These are phyloP conservation scores for Plasmodiophora brassicae DNA, from an alignment of 208 protist genomes.

Conservation along the genomic window DNA sequence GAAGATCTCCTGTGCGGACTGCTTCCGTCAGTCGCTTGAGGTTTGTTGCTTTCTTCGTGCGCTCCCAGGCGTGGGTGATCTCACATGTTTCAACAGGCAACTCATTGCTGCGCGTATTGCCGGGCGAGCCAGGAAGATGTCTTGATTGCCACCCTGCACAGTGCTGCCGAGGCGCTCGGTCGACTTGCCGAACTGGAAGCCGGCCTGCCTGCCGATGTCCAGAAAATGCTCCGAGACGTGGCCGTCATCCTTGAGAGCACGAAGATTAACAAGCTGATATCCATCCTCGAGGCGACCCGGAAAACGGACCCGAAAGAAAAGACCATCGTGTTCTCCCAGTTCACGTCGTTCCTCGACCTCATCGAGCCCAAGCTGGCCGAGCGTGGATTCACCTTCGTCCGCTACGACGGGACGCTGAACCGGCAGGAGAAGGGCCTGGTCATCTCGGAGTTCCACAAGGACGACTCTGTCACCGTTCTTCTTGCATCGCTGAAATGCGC, in stretches of 20 bases:
- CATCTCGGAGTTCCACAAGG: background rate
- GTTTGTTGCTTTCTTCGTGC: background rate
- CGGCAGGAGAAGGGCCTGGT: background rate
- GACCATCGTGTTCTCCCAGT: conserved; percentile 2
- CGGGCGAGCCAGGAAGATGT: background rate
- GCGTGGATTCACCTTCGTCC: background rate
- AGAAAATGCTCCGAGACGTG: too few relatives aligned
- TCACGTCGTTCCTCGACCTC: conserved; percentile 23
- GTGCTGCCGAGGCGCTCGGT: background rate
- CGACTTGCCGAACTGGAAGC: background rate
- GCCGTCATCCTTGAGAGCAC: background rate
- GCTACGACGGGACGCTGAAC: background rate
- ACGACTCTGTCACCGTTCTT: background rate
- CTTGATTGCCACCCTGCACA: background rate
- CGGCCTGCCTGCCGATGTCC: too few relatives aligned
- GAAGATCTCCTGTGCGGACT: background rate
- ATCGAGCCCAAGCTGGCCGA: background rate
- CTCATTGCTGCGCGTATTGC: background rate
- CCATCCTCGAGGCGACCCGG: background rate
- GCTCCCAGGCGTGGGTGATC: background rate
- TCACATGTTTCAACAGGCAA: too few relatives aligned
- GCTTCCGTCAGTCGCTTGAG: background rate
- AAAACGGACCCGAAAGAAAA: background rate
- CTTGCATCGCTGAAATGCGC: conserved; percentile 30
- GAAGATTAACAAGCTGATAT: background rate